Conservation (phyloP, 1,139 yeast species). For the Pichia sp. region DNA sequence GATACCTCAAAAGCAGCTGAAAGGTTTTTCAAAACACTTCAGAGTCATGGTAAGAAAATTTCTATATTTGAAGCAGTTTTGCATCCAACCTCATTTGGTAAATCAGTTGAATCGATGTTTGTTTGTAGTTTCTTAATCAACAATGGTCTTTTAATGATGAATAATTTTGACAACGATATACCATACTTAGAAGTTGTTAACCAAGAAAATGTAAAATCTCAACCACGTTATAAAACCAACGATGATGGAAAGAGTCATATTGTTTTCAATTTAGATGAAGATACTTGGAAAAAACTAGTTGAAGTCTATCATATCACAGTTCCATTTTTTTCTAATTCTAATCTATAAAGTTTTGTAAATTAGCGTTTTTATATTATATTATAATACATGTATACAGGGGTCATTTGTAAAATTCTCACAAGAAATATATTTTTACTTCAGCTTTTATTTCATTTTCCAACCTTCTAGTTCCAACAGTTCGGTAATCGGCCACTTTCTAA, state of each 20-base stretch:
- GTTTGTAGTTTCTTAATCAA: constrained; percentile 72
- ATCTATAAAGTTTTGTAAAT: neutral
- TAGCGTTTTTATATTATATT: neutral
- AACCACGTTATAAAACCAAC: constrained; percentile 18
- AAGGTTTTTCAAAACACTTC: constrained; percentile 37
- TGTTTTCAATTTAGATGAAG: constrained; percentile 63
- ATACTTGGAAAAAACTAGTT: constrained; percentile 55
- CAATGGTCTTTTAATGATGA: constrained; percentile 58
- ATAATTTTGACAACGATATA: constrained; percentile 44
- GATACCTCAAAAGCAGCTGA: constrained; percentile 60
- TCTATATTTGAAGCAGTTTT: constrained; percentile 62
- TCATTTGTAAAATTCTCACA: neutral
- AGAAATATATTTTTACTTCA: neutral
- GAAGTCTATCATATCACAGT: constrained; percentile 45
- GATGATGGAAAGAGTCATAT: constrained; percentile 42
- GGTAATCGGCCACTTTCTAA: constrained; percentile 70
- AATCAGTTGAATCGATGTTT: constrained; percentile 77
- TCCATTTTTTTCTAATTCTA: constrained; percentile 40
- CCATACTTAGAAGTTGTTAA: constrained; percentile 33
- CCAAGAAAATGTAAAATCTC: constrained; percentile 11
- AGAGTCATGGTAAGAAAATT: constrained; percentile 36
- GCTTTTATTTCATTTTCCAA: constrained; percentile 33
- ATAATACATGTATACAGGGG: neutral
- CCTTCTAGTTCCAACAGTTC: constrained; percentile 43
- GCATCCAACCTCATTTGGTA: constrained; percentile 70